Conservation (phyloP, 768 basidiomycete species). For the Lentinula boryana region DNA sequence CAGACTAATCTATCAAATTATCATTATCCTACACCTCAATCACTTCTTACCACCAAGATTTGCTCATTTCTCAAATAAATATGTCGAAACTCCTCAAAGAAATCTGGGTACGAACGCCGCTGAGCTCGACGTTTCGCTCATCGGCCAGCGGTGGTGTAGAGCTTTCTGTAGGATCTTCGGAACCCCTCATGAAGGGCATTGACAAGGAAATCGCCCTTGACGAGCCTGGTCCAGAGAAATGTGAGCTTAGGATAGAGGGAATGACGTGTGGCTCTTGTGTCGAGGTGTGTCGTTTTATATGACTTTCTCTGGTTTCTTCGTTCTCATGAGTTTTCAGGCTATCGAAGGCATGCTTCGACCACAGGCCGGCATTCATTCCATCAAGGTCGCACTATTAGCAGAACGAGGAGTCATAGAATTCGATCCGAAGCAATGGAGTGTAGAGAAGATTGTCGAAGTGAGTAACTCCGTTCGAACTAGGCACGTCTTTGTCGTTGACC, state of each 20-base stretch:
- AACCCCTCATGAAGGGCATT: conserved; percentile 15
- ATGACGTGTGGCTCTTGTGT: conserved; percentile 92
- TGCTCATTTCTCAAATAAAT: background rate
- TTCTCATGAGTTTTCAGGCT: conserved; percentile 35
- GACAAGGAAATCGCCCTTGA: conserved; percentile 19
- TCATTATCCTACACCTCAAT: background rate
- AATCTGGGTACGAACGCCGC: conserved; percentile 7
- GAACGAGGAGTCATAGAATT: conserved; percentile 91
- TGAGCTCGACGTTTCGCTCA: conserved; percentile 5
- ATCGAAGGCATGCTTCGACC: conserved; percentile 80
- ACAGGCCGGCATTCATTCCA: conserved; percentile 83
- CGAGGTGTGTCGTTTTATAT: conserved; percentile 45
- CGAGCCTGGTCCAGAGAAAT: conserved; percentile 38
- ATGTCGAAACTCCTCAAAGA: conserved; percentile 7
- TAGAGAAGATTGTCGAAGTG: conserved; percentile 74
- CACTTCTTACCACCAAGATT: background rate
- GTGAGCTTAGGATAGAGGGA: conserved; percentile 78
- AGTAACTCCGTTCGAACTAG: conserved; percentile 20
- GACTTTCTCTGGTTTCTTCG: background rate
- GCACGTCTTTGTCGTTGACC: conserved; percentile 7
- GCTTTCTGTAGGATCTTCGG: conserved; percentile 13
- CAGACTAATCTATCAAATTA: background rate
- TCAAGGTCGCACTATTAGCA: conserved; percentile 96
- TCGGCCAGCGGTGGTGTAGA: conserved; percentile 9
- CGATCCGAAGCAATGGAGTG: conserved; percentile 74